phyloP scores from a whole-genome alignment of 2,329 filamentous ascomycete genomes.

The Boeremia exigua region DNA sequence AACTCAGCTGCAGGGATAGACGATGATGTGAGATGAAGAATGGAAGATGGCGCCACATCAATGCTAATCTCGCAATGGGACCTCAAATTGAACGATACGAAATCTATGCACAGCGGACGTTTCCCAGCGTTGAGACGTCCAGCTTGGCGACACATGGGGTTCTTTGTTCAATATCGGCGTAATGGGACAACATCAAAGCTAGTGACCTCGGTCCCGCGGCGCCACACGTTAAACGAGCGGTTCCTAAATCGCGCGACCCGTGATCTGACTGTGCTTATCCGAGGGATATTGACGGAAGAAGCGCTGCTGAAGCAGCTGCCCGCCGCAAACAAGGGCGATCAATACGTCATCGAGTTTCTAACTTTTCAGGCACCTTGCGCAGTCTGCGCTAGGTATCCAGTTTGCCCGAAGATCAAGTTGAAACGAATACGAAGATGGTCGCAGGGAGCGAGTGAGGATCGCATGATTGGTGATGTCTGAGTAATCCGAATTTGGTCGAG shows the following conservation, averaged over 20 bases:
- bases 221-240: constrained; percentile 1
- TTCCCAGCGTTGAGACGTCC: neutral
- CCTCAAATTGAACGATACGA: no score
- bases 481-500: constrained; percentile 30
- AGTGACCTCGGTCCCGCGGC: neutral
- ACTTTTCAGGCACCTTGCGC: no score
- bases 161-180: neutral
- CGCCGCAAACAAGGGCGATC: neutral
- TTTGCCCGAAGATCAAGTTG: no score
- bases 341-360: neutral
- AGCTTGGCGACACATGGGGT: neutral
- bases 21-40: no score
- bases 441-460: neutral
- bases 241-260: neutral
- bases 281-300: neutral
- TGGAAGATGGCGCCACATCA: no score
- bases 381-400: no score
- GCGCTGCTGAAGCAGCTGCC: neutral
- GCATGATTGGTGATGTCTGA: constrained; percentile 44
- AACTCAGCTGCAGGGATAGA: no score
- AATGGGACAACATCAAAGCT: neutral
- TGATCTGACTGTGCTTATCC: no score
- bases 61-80: no score
- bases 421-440: constrained; percentile 1
- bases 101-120: no score